Evolutionary conservation across 495 filamentous ascomycete species (phyloP), one percentile per base, ranked within the genome.

Genomic region (Penicillium maclennaniae): DNA sequence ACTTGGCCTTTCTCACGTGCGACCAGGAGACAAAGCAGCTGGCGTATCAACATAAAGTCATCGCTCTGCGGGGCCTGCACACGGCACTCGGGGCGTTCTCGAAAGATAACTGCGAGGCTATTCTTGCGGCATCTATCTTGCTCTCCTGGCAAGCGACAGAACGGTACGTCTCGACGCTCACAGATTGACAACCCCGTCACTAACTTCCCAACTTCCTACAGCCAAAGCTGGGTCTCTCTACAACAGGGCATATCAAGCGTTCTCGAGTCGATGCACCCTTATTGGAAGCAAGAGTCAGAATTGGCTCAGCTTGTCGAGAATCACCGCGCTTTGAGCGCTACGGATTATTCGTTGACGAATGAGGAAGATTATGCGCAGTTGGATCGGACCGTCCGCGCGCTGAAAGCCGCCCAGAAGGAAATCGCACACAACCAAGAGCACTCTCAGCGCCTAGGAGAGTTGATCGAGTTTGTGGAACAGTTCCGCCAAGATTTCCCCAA

Each of bases 71-170:
- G 59, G 92, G 95, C 19, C 70, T 97, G 21, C 91, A 96, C 61
- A 85, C 88, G 59, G 90, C 90, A 15, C 91, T 97, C 56, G 84
- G 83, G 27, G 76, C 78, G 21, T 97, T 97, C 70, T 96, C 89
- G 7, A 83, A 79, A 58, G 84, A 85, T 37, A 97, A 91, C 60
- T 91, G 88, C 14, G 92, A 98, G 71, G 89, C 92, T 34, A 86
- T 96, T 50, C 79, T 98, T 26, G 93, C 92, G 46, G 89, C 93
- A 23, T 97, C 92, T 12, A 84, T 96, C 31, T 79, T 97, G 44
- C 77, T 98, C 41, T 92, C 92, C 42, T 98, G 95, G 95, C 93
- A 97, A 73, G 88, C 89, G 53, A 91, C 86, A 57, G 93, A 97
- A 73, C 97, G 91, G 93, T 96, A 77, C 79, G 89, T 78, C 61